A percentile compares a stretch with the other conserved stretches of the same genome.
These are phyloP conservation scores for Maudiozyma serrabonitensis DNA, from an alignment of 805 yeast species.

Conservation along the genomic window DNA sequence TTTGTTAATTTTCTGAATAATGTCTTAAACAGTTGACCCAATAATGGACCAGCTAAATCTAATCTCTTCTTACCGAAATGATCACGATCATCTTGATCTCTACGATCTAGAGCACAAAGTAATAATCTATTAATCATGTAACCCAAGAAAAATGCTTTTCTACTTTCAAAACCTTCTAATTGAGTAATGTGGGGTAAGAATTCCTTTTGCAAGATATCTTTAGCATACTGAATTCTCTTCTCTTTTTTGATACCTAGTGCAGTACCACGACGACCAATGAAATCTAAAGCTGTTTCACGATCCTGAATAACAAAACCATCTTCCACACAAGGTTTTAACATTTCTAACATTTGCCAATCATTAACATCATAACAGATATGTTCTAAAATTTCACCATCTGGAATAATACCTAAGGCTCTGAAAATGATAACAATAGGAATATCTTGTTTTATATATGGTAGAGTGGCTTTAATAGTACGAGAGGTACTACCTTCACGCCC, in stretches of 20 bases:
- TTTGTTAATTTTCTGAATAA: constrained; percentile 90
- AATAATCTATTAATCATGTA: constrained; percentile 94
- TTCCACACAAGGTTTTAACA: constrained; percentile 97
- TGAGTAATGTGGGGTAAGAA: constrained; percentile 95
- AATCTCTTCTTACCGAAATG: constrained; percentile 98
- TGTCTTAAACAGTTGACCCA: constrained; percentile 91
- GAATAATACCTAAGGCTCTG: constrained; percentile 96
- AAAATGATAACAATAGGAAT: constrained; percentile 95
- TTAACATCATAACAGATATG: constrained; percentile 96
- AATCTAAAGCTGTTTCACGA: constrained; percentile 94
- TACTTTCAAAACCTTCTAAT: constrained; percentile 91
- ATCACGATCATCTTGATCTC: constrained; percentile 98
- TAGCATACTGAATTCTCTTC: constrained; percentile 96
- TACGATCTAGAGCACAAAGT: constrained; percentile 92
- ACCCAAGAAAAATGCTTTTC: constrained; percentile 95
- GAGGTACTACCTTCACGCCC: constrained; percentile 69
- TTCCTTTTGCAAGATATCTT: constrained; percentile 93
- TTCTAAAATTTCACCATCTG: constrained; percentile 97
- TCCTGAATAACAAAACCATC: constrained; percentile 98
- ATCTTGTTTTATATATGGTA: constrained; percentile 94
- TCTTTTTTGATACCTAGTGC: constrained; percentile 94
- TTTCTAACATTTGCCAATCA: constrained; percentile 99
- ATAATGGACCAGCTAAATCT: constrained; percentile 96
- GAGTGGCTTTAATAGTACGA: constrained; percentile 86
- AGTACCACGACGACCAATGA: constrained; percentile 96